Conservation (phyloP, 108 stramenopile genomes). For the Discostella pseudostelligera region DNA sequence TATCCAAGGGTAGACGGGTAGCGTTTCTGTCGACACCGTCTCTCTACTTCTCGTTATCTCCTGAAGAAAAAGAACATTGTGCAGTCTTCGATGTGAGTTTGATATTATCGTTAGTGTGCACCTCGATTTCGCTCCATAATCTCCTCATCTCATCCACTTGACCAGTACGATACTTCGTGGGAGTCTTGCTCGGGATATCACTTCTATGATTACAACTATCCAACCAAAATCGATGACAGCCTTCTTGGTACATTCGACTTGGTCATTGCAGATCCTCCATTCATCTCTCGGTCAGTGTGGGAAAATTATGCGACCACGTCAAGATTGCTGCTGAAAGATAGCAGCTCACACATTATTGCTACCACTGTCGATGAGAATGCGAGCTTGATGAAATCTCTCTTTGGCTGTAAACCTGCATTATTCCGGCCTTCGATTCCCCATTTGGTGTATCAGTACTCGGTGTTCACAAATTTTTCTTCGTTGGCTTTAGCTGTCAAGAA, state of each 20-base stretch:
- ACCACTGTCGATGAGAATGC: conserved; percentile 53
- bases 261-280: conserved; percentile 82
- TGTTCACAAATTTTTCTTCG: conserved; percentile 46
- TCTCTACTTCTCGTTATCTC: conserved; percentile 58
- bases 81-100: conserved; percentile 65
- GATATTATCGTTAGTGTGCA: background rate
- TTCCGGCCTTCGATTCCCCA: conserved; percentile 54
- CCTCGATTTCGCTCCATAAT: too few species aligned
- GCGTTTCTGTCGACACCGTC: conserved; percentile 79
- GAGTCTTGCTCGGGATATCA: conserved; percentile 53
- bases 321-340: conserved; percentile 27
- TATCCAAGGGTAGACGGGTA: conserved; percentile 23
- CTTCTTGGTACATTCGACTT: conserved; percentile 52
- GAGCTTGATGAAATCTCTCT: conserved; percentile 40
- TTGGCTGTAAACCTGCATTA: conserved; percentile 26
- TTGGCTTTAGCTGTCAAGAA: conserved; percentile 17
- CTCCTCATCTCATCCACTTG: background rate
- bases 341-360: conserved; percentile 31
- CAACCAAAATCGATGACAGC: conserved; percentile 39
- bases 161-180: conserved; percentile 54
- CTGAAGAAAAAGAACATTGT: conserved; percentile 36
- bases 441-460: conserved; percentile 56
- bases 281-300: conserved; percentile 81
- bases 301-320: conserved; percentile 59
- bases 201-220: conserved; percentile 66